Evolutionary conservation across 2,329 filamentous ascomycete genomes (phyloP).

Genomic region (Aphanoascus verrucosus): DNA sequence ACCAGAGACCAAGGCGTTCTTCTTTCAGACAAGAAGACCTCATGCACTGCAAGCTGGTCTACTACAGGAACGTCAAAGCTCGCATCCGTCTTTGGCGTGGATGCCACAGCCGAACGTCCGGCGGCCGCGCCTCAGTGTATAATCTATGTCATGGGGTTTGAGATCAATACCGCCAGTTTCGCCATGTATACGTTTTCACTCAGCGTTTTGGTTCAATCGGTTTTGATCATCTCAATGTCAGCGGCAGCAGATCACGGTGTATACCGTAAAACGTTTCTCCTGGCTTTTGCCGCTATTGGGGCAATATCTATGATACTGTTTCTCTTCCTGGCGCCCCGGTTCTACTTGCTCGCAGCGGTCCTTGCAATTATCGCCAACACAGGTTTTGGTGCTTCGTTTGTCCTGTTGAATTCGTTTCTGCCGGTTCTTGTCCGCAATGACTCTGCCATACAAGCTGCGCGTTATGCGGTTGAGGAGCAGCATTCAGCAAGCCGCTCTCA

Average conservation of each 20-base stretch:
- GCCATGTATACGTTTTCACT: constrained; percentile 74
- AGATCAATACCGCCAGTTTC: constrained; percentile 58
- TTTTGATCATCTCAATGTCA: constrained; percentile 92
- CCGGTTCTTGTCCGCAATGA: constrained; percentile 84
- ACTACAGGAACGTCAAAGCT: constrained; percentile 19
- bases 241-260: constrained; percentile 89
- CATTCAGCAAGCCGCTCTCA: neutral
- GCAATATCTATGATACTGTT: constrained; percentile 80
- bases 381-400: constrained; percentile 88
- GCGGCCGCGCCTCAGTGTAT: constrained; percentile 55
- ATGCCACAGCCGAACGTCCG: constrained; percentile 15
- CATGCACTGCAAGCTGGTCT: constrained; percentile 59
- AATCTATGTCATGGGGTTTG: constrained; percentile 65
- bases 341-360: constrained; percentile 71
- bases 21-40: constrained; percentile 61
- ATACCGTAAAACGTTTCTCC: constrained; percentile 77
- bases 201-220: constrained; percentile 76
- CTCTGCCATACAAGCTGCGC: constrained; percentile 40
- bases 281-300: constrained; percentile 74
- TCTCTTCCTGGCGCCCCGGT: constrained; percentile 60
- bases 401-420: constrained; percentile 88
- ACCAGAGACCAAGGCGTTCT: constrained; percentile 86
- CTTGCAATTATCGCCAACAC: constrained; percentile 87
- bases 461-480: constrained; percentile 10
- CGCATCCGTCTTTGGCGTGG: constrained; percentile 19